Conservation (phyloP, 2,329 filamentous ascomycete genomes). For the Chlorencoelia australis region DNA sequence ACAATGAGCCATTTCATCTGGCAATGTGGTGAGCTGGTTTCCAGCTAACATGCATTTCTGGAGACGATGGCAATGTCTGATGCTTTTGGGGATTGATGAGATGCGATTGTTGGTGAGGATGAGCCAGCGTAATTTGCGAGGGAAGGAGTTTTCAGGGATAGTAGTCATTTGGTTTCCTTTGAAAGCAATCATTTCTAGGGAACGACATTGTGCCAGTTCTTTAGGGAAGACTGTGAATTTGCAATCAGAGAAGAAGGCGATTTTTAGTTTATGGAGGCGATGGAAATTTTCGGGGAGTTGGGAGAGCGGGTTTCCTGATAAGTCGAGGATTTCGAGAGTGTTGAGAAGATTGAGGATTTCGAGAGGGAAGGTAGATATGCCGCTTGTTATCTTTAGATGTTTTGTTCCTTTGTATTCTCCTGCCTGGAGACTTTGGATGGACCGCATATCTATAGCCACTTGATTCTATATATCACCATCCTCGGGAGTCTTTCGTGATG, state of each 20-base stretch:
- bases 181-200: constrained; percentile 41
- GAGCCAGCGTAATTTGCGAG: constrained; percentile 35
- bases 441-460: too few species aligned
- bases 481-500: too few species aligned
- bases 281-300: constrained; percentile 31
- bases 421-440: constrained; percentile 14
- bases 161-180: constrained; percentile 35
- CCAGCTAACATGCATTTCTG: constrained; percentile 42
- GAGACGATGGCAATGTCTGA: constrained; percentile 33
- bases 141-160: constrained; percentile 34
- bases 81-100: constrained; percentile 30
- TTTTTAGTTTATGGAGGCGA: constrained; percentile 34
- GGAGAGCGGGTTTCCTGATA: constrained; percentile 36
- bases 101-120: constrained; percentile 39
- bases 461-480: too few species aligned
- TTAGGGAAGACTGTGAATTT: constrained; percentile 34
- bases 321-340: constrained; percentile 36
- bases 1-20: constrained; percentile 35
- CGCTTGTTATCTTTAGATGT: constrained; percentile 20
- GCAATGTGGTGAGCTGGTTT: constrained; percentile 32
- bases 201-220: constrained; percentile 33
- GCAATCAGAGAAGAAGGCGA: constrained; percentile 38
- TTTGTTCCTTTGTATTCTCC: constrained; percentile 21
- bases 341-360: constrained; percentile 33
- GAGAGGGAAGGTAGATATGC: constrained; percentile 28